These are phyloP conservation scores for Mortierella sp. DNA, from an alignment of 371 early-diverging fungal genomes.

Conservation along the genomic window DNA sequence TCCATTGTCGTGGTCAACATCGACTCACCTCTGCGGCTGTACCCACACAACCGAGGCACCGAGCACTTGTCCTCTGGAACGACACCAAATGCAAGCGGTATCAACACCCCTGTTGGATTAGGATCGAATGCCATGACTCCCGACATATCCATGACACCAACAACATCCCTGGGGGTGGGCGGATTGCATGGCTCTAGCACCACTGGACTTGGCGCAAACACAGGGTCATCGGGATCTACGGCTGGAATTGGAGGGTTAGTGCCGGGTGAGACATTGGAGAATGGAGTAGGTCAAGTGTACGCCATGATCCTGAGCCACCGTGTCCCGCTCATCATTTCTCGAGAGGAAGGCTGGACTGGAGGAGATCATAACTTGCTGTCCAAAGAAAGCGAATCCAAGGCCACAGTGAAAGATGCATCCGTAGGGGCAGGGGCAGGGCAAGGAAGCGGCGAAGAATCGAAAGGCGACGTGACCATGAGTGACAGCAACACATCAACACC, in stretches of 20 bases:
- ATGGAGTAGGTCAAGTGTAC: conserved; percentile 56
- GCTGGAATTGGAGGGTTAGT: conserved; percentile 35
- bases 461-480: conserved; percentile 13
- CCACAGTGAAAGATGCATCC: background rate
- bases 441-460: background rate
- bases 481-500: conserved; percentile 6
- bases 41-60: conserved; percentile 34
- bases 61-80: conserved; percentile 17
- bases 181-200: background rate
- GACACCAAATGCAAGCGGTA: conserved; percentile 25
- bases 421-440: background rate
- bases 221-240: conserved; percentile 12
- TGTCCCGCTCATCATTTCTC: conserved; percentile 60
- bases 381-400: background rate
- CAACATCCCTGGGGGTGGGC: conserved; percentile 9
- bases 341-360: conserved; percentile 40
- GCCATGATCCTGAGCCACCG: conserved; percentile 67
- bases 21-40: conserved; percentile 59
- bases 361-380: background rate
- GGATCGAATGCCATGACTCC: conserved; percentile 12
- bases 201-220: conserved; percentile 14
- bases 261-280: conserved; percentile 34
- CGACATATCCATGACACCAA: conserved; percentile 2
- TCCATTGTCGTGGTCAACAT: conserved; percentile 62
- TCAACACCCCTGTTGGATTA: conserved; percentile 41